phyloP scores from a whole-genome alignment of 1,284 basidiomycete species.

The Melanopsichium pennsylvanicum region DNA sequence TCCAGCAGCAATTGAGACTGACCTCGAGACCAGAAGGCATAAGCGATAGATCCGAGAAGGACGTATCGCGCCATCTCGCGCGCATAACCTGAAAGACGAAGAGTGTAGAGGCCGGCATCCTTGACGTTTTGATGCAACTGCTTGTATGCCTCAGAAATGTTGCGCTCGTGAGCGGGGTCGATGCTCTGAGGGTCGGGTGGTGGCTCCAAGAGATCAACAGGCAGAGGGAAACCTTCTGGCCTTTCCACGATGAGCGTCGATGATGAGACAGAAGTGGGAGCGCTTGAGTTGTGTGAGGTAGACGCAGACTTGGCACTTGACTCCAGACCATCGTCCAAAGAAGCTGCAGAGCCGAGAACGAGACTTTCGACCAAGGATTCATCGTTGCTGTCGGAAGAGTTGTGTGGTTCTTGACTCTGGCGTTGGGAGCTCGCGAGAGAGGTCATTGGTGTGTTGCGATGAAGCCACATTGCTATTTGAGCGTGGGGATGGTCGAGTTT shows the following conservation, averaged over 20 bases:
- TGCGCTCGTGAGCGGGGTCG: conserved; percentile 73
- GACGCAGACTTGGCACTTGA: not conserved
- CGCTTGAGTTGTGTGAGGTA: not conserved
- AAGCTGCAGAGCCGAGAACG: not conserved
- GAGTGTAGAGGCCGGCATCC: conserved; percentile 83
- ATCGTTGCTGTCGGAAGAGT: conserved; percentile 9
- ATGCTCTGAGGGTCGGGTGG: conserved; percentile 67
- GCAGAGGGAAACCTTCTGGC: conserved; percentile 54
- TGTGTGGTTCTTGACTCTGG: conserved; percentile 7
- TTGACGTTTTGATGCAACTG: conserved; percentile 78
- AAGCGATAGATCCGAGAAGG: conserved; percentile 73
- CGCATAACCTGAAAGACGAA: conserved; percentile 87
- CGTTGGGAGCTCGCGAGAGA: conserved; percentile 8
- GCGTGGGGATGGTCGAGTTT: conserved; percentile 62
- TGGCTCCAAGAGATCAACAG: conserved; percentile 63
- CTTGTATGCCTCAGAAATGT: conserved; percentile 81
- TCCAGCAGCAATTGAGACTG: conserved; percentile 19
- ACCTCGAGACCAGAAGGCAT: conserved; percentile 69
- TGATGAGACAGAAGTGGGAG: not conserved
- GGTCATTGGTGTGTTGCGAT: conserved; percentile 18
- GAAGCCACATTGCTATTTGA: conserved; percentile 56
- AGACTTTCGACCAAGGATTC: conserved; percentile 13
- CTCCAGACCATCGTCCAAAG: not conserved
- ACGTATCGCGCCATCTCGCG: conserved; percentile 82
- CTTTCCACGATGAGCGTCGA: conserved; percentile 23